Conservation (phyloP, 805 yeast genomes). For the Nakazawaea ernobii region DNA sequence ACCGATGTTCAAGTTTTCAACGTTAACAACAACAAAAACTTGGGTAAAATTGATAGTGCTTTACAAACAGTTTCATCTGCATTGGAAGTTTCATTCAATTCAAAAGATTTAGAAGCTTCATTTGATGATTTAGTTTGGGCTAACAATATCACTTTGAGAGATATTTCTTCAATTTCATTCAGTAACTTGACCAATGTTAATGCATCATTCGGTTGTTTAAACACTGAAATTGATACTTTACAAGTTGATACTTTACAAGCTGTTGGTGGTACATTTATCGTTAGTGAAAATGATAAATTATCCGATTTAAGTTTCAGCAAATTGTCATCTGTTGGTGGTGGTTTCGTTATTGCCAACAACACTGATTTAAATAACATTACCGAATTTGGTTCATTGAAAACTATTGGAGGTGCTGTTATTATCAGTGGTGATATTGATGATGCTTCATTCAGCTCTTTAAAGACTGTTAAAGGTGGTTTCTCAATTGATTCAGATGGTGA, state of each 20-base stretch:
- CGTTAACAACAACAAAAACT: conserved; percentile 86
- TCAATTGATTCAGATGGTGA: conserved; percentile 68
- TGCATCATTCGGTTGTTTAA: conserved; percentile 76
- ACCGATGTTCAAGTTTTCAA: conserved; percentile 50
- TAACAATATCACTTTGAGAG: conserved; percentile 81
- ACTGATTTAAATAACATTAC: conserved; percentile 55
- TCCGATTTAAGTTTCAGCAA: conserved; percentile 60
- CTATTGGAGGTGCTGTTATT: conserved; percentile 85
- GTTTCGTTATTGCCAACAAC: conserved; percentile 87
- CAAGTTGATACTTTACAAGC: conserved; percentile 47
- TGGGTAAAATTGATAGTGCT: conserved; percentile 66
- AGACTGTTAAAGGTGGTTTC: conserved; percentile 90
- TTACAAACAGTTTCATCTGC: conserved; percentile 69
- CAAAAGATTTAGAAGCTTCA: conserved; percentile 63
- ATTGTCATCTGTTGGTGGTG: conserved; percentile 83
- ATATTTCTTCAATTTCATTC: conserved; percentile 68
- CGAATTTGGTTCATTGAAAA: conserved; percentile 68
- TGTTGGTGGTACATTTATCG: conserved; percentile 78
- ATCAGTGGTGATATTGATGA: conserved; percentile 75
- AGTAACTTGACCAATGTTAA: conserved; percentile 64
- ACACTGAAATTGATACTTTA: conserved; percentile 57
- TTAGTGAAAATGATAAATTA: conserved; percentile 70
- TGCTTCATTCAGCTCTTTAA: conserved; percentile 69
- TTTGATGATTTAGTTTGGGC: conserved; percentile 78
- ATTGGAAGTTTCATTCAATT: conserved; percentile 80